These are phyloP conservation scores for Zasmidium cellare DNA, from an alignment of 2,329 filamentous ascomycete genomes.

Conservation along the genomic window DNA sequence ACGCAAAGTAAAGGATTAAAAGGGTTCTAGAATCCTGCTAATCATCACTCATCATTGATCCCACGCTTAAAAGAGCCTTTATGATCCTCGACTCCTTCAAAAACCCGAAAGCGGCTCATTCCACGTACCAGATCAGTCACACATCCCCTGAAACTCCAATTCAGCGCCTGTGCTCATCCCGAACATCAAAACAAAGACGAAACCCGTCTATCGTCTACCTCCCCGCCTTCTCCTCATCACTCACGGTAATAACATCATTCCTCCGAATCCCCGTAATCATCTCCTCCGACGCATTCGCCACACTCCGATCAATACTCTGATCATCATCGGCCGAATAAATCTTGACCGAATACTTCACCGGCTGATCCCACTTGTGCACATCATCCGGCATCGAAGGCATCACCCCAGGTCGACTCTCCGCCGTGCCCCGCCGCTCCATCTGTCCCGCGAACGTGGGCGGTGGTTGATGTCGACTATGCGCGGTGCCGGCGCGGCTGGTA, in stretches of 20 bases:
- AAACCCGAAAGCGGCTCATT: too few relatives aligned
- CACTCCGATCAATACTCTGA: not conserved
- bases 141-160: not conserved
- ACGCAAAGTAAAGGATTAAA: slow-evolving; percentile 64
- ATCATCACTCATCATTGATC: not conserved
- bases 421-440: not conserved
- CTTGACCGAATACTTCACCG: not conserved
- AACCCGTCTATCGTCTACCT: too few relatives aligned
- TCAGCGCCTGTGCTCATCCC: not conserved
- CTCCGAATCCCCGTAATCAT: not conserved
- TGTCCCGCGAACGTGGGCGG: not conserved
- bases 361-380: not conserved
- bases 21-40: not conserved
- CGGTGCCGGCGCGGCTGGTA: not conserved
- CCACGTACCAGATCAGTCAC: too few relatives aligned
- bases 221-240: not conserved
- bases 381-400: not conserved
- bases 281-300: not conserved
- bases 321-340: not conserved
- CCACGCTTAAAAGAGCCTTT: not conserved
- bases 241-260: not conserved
- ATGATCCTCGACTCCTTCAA: too few relatives aligned
- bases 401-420: not conserved
- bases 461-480: not conserved
- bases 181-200: too few relatives aligned